phyloP scores from a whole-genome alignment of 495 filamentous ascomycete species.

The Neurospora tetrasperma region DNA sequence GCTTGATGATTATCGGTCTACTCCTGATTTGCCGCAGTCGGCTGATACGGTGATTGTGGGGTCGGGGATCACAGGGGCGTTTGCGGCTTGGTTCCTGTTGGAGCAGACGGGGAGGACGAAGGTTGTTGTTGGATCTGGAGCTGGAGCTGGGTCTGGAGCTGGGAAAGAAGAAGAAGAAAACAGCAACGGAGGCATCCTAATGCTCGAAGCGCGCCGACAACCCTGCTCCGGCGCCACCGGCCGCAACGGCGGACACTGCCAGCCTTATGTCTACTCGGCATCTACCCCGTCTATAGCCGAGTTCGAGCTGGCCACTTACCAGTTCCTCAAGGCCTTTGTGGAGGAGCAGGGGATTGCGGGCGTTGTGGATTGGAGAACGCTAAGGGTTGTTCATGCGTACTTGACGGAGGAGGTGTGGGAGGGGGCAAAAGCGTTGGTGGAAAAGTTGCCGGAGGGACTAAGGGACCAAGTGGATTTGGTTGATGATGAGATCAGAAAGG shows the following conservation, averaged over 20 bases:
- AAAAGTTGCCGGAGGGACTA: slow-evolving; percentile 13
- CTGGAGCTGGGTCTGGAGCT: background rate
- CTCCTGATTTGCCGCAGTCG: slow-evolving; percentile 45
- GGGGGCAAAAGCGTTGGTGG: background rate
- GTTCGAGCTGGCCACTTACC: slow-evolving; percentile 56
- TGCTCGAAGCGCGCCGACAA: slow-evolving; percentile 54
- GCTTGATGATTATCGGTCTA: slow-evolving; percentile 50
- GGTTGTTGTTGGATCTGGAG: slow-evolving; percentile 48
- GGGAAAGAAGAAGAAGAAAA: too few species aligned
- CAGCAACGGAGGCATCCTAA: slow-evolving; percentile 37
- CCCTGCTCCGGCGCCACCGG: background rate
- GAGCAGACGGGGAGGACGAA: slow-evolving; percentile 24
- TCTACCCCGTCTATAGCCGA: slow-evolving; percentile 38
- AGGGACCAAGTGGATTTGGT: background rate
- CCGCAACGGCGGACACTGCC: slow-evolving; percentile 67
- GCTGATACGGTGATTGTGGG: slow-evolving; percentile 64
- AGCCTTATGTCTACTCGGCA: slow-evolving; percentile 47
- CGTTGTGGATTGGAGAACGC: background rate
- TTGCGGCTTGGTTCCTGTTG: slow-evolving; percentile 53
- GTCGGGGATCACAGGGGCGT: slow-evolving; percentile 60
- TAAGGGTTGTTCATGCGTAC: background rate
- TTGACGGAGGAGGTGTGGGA: background rate
- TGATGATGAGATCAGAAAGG: background rate
- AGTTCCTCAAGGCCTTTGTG: slow-evolving; percentile 43
- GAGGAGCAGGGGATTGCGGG: slow-evolving; percentile 7